Evolutionary conservation across 2,329 filamentous ascomycete genomes (phyloP).

Genomic region (Monosporascus sp.): DNA sequence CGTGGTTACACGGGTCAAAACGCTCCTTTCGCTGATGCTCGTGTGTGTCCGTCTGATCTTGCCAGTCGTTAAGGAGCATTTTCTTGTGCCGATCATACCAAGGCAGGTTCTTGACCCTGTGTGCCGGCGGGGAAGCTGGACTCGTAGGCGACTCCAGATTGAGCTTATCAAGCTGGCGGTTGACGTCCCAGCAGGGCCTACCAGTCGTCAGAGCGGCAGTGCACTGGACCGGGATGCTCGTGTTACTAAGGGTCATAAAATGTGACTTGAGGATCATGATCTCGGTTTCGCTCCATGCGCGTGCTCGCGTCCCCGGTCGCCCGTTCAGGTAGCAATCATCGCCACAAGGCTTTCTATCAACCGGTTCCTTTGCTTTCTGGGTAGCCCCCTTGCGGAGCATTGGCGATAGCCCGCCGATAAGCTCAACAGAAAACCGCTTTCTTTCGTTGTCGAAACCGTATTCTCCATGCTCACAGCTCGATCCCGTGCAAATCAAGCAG

Average conservation of each 20-base stretch:
- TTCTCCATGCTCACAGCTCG: slow-evolving; percentile 57
- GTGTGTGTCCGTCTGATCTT: slow-evolving; percentile 49
- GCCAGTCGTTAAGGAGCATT: slow-evolving; percentile 48
- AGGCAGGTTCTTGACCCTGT: slow-evolving; percentile 38
- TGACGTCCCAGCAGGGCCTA: slow-evolving; percentile 48
- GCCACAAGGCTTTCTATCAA: slow-evolving; percentile 18
- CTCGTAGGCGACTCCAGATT: slow-evolving; percentile 26
- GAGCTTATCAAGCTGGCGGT: slow-evolving; percentile 36
- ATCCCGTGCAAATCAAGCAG: slow-evolving; percentile 54
- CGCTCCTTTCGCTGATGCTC: slow-evolving; percentile 51
- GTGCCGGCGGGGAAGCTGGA: slow-evolving; percentile 18
- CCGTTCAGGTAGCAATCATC: slow-evolving; percentile 38
- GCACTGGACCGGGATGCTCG: slow-evolving; percentile 41
- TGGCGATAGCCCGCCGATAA: slow-evolving; percentile 29
- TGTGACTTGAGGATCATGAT: slow-evolving; percentile 41
- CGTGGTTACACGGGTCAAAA: slow-evolving; percentile 63
- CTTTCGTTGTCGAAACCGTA: slow-evolving; percentile 50
- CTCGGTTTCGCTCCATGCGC: slow-evolving; percentile 45
- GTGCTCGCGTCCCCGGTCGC: slow-evolving; percentile 25
- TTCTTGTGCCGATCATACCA: slow-evolving; percentile 56
- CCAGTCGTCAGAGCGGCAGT: slow-evolving; percentile 44
- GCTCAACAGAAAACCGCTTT: slow-evolving; percentile 47
- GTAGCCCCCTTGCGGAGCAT: slow-evolving; percentile 25
- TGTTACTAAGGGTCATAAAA: slow-evolving; percentile 37
- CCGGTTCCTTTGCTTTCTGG: slow-evolving; percentile 11